Base-by-base conservation (phyloP, 169 alveolate genomes). In the Cryptosporidium tyzzeri region DNA sequence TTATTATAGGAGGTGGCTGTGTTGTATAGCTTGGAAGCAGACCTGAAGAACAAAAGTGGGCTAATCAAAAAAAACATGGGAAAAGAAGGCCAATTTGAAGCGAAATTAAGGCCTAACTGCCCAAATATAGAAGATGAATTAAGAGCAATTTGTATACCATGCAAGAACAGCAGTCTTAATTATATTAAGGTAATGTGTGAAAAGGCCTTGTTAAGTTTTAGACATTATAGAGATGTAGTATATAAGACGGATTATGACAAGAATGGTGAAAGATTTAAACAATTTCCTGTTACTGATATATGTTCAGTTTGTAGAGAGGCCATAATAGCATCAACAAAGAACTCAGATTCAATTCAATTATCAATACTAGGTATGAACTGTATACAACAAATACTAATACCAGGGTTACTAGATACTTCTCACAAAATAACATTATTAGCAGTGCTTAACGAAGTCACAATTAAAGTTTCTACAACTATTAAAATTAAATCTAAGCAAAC, bases 291-390 rank as follows among this genome's bases (percentile, higher is more conserved):
- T 12, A 80, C 89, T 9, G 89, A 80, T 50, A 65, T 80, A 29
- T 80, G 89, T 16, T 80, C 89, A 31, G 89, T 61, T 31, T 80
- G 80, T 18, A 80, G 89, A 39, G 89, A 80, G 39, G 89, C 80
- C 16, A 80, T 80, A 18, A 65, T 80, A 29, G 65, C 89, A 10
- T 80, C 89, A 16, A 80, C 50, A 26, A 80, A 62, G 10, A 23
- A 62, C 68, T 26, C 74, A 26, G 80, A 80, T 9, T 41, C 53
- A 14, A 26, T 44, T 33, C 62, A 62, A 23, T 58, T 80, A 8
- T 59, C 74, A 18, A 80, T 80, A 23, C 18, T 80, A 14, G 89
- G 89, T 61, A 80, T 80, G 74, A 80, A 80, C 35, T 80, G 89
- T n/a, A 8, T 80, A 18, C 74, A 80, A 33, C 73, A 80, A 48